phyloP scores from a whole-genome alignment of 768 basidiomycete genomes.

The Mycena vitilis region DNA sequence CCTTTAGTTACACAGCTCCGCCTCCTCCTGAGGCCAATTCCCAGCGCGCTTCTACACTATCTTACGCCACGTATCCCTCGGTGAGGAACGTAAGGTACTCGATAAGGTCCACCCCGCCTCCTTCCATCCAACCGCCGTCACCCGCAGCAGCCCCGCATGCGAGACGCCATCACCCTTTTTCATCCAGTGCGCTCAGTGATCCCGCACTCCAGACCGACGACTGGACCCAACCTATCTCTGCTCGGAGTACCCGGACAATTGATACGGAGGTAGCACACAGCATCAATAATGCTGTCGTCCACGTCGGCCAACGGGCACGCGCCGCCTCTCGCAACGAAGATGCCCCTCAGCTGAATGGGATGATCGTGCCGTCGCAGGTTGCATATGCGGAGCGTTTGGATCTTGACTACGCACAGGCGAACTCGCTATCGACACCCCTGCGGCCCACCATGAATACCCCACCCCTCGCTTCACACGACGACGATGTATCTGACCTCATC shows the following conservation, averaged over 20 bases:
- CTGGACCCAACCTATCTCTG: slow-evolving; percentile 31
- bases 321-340: slow-evolving; percentile 24
- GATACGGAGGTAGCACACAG: slow-evolving; percentile 37
- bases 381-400: slow-evolving; percentile 34
- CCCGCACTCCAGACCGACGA: slow-evolving; percentile 27
- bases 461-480: slow-evolving; percentile 14
- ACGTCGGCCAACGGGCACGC: slow-evolving; percentile 36
- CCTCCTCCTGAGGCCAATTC: slow-evolving; percentile 11
- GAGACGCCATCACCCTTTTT: slow-evolving; percentile 34
- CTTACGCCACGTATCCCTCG: slow-evolving; percentile 28
- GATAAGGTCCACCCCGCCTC: slow-evolving; percentile 7
- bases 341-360: slow-evolving; percentile 15
- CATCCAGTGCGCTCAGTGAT: slow-evolving; percentile 32
- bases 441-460: slow-evolving; percentile 29
- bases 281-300: slow-evolving; percentile 39
- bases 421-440: slow-evolving; percentile 28
- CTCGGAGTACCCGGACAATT: slow-evolving; percentile 38
- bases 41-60: slow-evolving; percentile 25
- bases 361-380: slow-evolving; percentile 35
- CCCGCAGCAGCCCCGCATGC: slow-evolving; percentile 3
- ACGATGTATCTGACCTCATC: slow-evolving; percentile 33
- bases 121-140: slow-evolving; percentile 24
- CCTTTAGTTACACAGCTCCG: slow-evolving; percentile 28
- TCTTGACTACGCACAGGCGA: slow-evolving; percentile 26
- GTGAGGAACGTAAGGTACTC: background rate